Evolutionary conservation across 2,329 filamentous ascomycete genomes (phyloP).

Genomic region (Fusarium duplospermum): DNA sequence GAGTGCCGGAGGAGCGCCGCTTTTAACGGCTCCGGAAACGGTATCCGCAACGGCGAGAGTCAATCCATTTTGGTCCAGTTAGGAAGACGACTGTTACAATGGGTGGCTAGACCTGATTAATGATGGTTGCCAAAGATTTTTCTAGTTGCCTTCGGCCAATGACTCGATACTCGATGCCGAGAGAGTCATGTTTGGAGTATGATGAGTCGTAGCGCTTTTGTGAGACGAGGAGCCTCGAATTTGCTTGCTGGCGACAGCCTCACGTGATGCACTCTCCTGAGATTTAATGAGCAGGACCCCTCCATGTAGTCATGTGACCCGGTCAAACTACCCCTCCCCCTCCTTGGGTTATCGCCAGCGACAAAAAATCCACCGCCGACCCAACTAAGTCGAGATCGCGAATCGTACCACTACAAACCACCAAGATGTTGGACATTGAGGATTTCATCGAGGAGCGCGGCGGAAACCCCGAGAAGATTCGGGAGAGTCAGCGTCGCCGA

Average conservation of each 20-base stretch:
- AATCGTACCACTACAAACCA: conserved; percentile 32
- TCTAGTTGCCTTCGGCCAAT: not conserved
- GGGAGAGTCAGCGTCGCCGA: conserved; percentile 88
- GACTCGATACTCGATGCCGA: not conserved
- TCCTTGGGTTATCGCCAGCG: conserved; percentile 37
- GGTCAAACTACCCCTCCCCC: conserved; percentile 43
- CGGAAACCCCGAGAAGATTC: conserved; percentile 90
- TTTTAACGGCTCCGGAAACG: conserved; percentile 2
- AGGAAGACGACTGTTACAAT: not conserved
- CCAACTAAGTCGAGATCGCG: conserved; percentile 22
- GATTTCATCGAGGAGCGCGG: conserved; percentile 89
- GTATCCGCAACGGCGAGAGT: conserved; percentile 8
- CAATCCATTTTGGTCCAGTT: not conserved
- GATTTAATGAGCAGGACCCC: conserved; percentile 10
- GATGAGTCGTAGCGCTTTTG: not conserved
- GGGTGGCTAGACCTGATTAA: not conserved
- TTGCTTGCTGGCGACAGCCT: not conserved
- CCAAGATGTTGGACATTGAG: conserved; percentile 77
- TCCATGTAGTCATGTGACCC: conserved; percentile 40
- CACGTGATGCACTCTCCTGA: not conserved
- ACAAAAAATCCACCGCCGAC: conserved; percentile 40
- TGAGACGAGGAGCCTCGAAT: not conserved
- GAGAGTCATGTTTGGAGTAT: not conserved
- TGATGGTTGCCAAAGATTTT: not conserved
- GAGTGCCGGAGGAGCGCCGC: conserved; percentile 9